phyloP scores from a whole-genome alignment of 148 eudicot genomes.

The Amaranthus palmeri region DNA sequence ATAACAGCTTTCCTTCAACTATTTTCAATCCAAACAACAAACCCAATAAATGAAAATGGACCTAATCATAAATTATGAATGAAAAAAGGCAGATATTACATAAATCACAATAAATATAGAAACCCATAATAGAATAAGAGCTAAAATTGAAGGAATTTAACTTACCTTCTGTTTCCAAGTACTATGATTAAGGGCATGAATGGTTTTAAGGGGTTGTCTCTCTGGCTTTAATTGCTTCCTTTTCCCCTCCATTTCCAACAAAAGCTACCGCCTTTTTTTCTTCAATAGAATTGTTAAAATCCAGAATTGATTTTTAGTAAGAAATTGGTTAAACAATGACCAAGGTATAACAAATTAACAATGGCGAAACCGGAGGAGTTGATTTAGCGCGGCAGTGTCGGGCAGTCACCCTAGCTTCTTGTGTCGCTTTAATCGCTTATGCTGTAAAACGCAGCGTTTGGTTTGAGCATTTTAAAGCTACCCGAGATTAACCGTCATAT shows the following conservation, averaged over 20 bases:
- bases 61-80: background rate
- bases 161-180: conserved; percentile 66
- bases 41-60: background rate
- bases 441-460: background rate
- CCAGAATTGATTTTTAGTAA: background rate
- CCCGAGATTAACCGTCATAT: too few species aligned
- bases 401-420: too few species aligned
- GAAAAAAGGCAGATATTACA: background rate
- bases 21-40: conserved; percentile 23
- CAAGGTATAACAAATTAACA: too few species aligned
- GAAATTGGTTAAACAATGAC: too few species aligned
- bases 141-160: background rate
- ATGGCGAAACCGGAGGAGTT: background rate
- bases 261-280: background rate
- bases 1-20: conserved; percentile 81
- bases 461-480: background rate
- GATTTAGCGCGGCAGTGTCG: conserved; percentile 10
- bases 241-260: conserved; percentile 25
- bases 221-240: conserved; percentile 15
- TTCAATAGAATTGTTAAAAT: background rate
- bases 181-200: conserved; percentile 30
- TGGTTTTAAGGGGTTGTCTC: conserved; percentile 48
- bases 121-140: background rate
- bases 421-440: background rate
- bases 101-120: background rate